Base-by-base conservation (phyloP, 495 filamentous ascomycete genomes). In the Aspergillus indologenus region DNA sequence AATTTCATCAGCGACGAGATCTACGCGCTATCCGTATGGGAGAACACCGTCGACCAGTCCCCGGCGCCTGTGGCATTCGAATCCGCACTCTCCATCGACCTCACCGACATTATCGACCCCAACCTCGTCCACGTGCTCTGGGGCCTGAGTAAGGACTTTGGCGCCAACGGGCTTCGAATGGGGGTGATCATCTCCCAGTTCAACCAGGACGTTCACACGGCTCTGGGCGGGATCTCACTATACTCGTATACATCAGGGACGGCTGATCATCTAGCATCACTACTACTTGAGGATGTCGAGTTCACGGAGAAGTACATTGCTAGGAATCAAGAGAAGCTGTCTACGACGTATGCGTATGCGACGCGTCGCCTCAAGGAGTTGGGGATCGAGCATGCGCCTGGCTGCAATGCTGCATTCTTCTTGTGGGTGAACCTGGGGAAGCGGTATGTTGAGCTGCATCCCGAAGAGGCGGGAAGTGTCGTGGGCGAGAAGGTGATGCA, bases 1-100 rank as follows among this genome's bases (percentile, higher is more conserved):
- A 84, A 88, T 57, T 61, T 88, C 2, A 76, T 88, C 51, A 80
- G 79, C 45, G 86, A 89, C 53, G 86, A 89, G 63, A 80, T 88
- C 14, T 87, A 87, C 62, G 85, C 81, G 0, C 64, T 85, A 18
- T 83, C 79, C 0, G 69, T 81, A 0, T 87, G 75, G 60, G 63
- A 76, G 9, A 75, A 74, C 22, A 65, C 67, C 0, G 64, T 73
- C 4, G 65, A 73, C 26, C 24, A 65, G 7, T 21, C 54, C 0
- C 62, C 69, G 0, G 24, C 66, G 0, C 66, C 71, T 14, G 62
- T 72, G 5, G 45, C 56, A 0, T 89, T 89, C 61, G 69, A 71
- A n/a, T 85, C 81, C 1, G 74, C 79, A 0, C 67, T 83, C 0
- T 77, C 82, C 0, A 72, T 87, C 44, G 71, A 84, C 49, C 60